Base-by-base conservation (phyloP, 1,284 basidiomycete genomes). In the Boletellus deceptivus region DNA sequence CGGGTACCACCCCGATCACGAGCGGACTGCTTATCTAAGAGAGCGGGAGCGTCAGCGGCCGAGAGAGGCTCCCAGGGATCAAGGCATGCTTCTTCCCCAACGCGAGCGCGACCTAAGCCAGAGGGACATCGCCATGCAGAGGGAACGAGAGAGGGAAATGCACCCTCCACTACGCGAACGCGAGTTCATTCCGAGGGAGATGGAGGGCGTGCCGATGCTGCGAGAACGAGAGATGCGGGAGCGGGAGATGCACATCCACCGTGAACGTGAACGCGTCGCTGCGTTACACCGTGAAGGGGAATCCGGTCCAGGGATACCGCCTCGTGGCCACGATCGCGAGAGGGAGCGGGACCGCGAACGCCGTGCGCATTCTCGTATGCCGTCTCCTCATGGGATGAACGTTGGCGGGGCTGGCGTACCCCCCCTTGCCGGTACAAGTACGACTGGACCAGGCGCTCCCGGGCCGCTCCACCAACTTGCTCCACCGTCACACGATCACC, bases 291-390 rank as follows among this genome's bases (percentile, higher is more conserved):
- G 69, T 36, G 70, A 71, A 2, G 61, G 59, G 0, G 70, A 69
- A 49, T 55, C 55, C 5, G 65, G 61, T 25, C 62, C 58, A 0
- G 63, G 65, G 4, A 53, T 64, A 8, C 55, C 54, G 0, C 53
- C 62, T 16, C 55, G 62, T 1, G 53, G 25, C 38, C 54, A 59
- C 36, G 63, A 68, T n/a, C 64, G 64, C 34, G 62, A 67, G 16
- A 52, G 63, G 34, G 65, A 66, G 29, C 55, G 63, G 49, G 63
- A 68, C 14, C 63, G 63, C 33, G 63, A 65, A 45, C 64, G 67
- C 18, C 65, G 63, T 20, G 43, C 55, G 24, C 57, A 59, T 37
- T 56, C 64, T 3, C 55, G 65, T 17, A 45, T 68, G 11, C 54
- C 62, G 6, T 68, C 65, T 16, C 62, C 62, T 20, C 62, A 54